Percentiles rank a stretch among this genome's conserved stretches.
Conservation (phyloP, 768 basidiomycete species). For the Termitomyces sp. region DNA sequence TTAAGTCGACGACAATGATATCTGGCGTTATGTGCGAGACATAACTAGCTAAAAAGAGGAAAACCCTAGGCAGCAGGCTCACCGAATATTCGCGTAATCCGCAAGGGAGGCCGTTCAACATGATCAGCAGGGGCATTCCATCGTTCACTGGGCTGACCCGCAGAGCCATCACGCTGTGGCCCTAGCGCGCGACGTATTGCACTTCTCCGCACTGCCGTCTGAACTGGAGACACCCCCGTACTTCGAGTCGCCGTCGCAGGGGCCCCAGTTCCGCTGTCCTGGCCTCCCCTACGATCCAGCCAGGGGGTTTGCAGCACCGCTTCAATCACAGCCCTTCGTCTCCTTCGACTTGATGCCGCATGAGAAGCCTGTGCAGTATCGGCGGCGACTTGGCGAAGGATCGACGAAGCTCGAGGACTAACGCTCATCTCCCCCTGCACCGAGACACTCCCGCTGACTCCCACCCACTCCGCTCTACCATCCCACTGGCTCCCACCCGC, state of each 20-base stretch:
- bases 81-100: slow-evolving; percentile 1
- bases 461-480: background rate
- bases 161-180: background rate
- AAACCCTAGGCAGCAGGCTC: background rate
- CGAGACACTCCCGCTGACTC: background rate
- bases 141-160: background rate
- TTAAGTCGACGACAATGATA: background rate
- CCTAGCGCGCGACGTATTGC: background rate
- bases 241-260: background rate
- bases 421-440: background rate
- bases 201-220: background rate
- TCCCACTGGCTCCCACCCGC: background rate
- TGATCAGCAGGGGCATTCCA: background rate
- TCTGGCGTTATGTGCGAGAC: background rate
- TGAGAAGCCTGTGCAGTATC: background rate
- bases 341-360: background rate
- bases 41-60: background rate
- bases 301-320: background rate
- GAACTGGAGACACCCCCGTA: background rate
- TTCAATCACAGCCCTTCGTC: background rate
- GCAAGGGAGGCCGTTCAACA: background rate
- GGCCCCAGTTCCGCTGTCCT: background rate
- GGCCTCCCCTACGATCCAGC: background rate
- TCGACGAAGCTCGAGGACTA: background rate
- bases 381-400: background rate